These are phyloP conservation scores for Coemansia sp. DNA, from an alignment of 192 early-diverging fungal genomes.

Conservation along the genomic window DNA sequence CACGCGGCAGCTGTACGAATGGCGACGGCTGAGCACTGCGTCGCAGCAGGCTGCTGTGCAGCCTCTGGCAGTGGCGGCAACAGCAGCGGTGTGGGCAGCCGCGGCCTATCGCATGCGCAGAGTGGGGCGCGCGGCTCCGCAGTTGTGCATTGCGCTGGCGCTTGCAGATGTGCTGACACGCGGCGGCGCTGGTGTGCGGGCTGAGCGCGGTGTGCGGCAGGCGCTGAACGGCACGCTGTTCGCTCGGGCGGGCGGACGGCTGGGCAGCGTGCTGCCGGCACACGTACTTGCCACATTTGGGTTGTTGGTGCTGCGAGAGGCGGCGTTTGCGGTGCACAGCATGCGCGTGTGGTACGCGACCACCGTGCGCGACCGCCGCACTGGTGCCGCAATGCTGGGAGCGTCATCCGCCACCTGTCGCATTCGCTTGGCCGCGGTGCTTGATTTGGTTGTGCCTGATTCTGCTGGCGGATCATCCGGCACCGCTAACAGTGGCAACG, in stretches of 20 bases:
- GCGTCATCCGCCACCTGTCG: background rate
- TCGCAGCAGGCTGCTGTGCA: too few relatives aligned
- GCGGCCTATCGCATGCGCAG: background rate
- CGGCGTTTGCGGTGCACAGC: constrained; percentile 24
- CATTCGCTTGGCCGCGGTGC: too few relatives aligned
- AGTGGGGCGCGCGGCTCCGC: background rate
- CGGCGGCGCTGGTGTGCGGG: constrained; percentile 1
- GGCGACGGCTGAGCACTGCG: constrained; percentile 2
- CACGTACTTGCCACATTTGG: constrained; percentile 23
- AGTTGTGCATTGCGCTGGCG: constrained; percentile 1
- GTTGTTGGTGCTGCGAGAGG: constrained; percentile 29
- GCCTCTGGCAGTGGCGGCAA: constrained; percentile 3
- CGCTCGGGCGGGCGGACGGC: background rate
- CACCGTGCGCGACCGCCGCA: constrained; percentile 37
- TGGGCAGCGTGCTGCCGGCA: constrained; percentile 16
- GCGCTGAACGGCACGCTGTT: constrained; percentile 3
- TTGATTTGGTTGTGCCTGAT: too few relatives aligned
- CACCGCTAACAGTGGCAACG: background rate
- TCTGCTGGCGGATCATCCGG: too few relatives aligned
- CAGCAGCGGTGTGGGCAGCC: background rate
- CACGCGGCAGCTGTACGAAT: constrained; percentile 15
- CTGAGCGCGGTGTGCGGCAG: background rate
- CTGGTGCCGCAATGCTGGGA: constrained; percentile 20
- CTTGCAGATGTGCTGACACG: constrained; percentile 2
- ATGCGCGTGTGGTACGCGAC: constrained; percentile 45